Percentiles rank a stretch among this genome's conserved stretches.
Conservation (phyloP, 352 stramenopile genomes). For the Hyphochytrium catenoides region DNA sequence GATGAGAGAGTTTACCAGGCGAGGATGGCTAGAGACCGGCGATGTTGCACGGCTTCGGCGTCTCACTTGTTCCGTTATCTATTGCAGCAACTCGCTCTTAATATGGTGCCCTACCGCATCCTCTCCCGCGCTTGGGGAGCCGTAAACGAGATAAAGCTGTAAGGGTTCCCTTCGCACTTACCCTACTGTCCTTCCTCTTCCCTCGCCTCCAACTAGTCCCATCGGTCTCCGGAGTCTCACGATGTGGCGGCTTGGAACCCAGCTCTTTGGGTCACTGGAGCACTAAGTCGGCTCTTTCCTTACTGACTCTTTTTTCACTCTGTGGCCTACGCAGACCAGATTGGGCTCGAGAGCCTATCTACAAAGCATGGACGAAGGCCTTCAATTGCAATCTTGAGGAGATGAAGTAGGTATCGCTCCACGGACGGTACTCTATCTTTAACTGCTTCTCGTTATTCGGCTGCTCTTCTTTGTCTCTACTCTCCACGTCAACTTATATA, state of each 20-base stretch:
- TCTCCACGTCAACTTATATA: too few relatives aligned
- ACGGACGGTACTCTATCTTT: background rate
- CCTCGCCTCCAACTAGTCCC: slow-evolving; percentile 13
- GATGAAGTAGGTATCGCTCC: slow-evolving; percentile 17
- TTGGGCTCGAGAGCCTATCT: slow-evolving; percentile 38
- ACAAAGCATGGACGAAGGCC: slow-evolving; percentile 46
- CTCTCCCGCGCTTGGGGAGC: slow-evolving; percentile 40
- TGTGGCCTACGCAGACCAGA: too few relatives aligned
- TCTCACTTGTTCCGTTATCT: slow-evolving; percentile 1
- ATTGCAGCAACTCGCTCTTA: slow-evolving; percentile 24
- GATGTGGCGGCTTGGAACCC: too few relatives aligned
- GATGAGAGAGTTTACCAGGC: background rate
- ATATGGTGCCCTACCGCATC: slow-evolving; percentile 43
- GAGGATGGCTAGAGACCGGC: background rate
- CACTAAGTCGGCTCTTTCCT: too few relatives aligned
- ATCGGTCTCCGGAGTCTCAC: too few relatives aligned
- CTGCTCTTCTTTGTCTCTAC: background rate
- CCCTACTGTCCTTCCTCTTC: background rate
- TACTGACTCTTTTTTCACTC: too few relatives aligned
- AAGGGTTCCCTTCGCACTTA: slow-evolving; percentile 8
- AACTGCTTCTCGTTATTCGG: background rate
- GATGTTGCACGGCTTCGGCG: background rate
- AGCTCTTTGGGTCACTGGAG: too few relatives aligned
- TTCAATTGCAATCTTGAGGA: slow-evolving; percentile 58
- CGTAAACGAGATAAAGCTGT: slow-evolving; percentile 52